These are phyloP conservation scores for Coemansia asiatica DNA, from an alignment of 192 early-diverging fungal species.

Conservation along the genomic window DNA sequence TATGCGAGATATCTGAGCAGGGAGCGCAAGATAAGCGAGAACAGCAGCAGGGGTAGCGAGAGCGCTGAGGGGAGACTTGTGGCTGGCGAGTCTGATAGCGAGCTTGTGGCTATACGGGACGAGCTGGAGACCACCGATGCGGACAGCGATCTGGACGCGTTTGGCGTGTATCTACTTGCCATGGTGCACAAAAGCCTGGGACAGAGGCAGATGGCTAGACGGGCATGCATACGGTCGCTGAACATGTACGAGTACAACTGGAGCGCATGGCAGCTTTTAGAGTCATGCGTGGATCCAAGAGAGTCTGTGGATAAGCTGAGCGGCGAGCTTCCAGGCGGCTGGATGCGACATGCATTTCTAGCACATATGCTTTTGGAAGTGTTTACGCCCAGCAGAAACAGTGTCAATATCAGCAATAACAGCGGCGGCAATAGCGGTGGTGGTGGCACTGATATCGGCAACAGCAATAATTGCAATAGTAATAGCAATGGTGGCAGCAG, in stretches of 20 bases:
- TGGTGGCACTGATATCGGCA: constrained; percentile 7
- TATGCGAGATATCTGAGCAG: constrained; percentile 76
- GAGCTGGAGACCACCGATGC: constrained; percentile 26
- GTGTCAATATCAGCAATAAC: background rate
- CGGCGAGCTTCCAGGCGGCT: constrained; percentile 25
- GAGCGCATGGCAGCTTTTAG: constrained; percentile 88
- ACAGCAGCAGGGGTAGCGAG: background rate
- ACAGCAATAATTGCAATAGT: constrained; percentile 16
- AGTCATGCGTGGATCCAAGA: constrained; percentile 50
- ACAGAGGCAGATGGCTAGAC: constrained; percentile 50
- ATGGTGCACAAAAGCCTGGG: constrained; percentile 29
- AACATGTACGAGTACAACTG: constrained; percentile 79
- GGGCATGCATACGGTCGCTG: constrained; percentile 66
- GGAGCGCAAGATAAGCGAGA: constrained; percentile 21
- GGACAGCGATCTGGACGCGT: constrained; percentile 28
- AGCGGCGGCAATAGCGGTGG: constrained; percentile 9
- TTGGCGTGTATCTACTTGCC: constrained; percentile 41
- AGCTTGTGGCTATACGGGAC: constrained; percentile 33
- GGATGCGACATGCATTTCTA: constrained; percentile 58
- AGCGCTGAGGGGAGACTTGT: background rate
- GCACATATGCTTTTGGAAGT: constrained; percentile 62
- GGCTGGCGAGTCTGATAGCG: constrained; percentile 17
- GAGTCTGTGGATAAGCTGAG: constrained; percentile 28
- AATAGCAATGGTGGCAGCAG: constrained; percentile 1
- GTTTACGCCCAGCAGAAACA: constrained; percentile 33